A percentile compares a stretch with the other conserved stretches of the same genome.
Evolutionary conservation across 371 early-diverging fungal genomes (phyloP).

Genomic region (Fennellomyces sp.): DNA sequence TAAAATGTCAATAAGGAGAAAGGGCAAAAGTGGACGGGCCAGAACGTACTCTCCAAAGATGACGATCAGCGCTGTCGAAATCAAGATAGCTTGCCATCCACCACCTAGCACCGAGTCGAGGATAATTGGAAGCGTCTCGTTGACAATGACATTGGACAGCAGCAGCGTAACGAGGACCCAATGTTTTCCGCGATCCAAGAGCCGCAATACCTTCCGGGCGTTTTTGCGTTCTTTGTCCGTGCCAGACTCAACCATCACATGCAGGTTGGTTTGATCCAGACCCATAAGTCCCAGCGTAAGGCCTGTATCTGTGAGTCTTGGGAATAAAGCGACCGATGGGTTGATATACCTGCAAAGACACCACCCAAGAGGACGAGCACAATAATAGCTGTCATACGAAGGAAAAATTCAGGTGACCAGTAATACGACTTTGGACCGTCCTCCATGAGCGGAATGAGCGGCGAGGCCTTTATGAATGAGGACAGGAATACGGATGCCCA

Average conservation of each 20-base stretch:
- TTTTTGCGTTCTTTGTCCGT: constrained; percentile 62
- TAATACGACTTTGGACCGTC: neutral
- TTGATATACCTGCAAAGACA: constrained; percentile 57
- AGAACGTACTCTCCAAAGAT: constrained; percentile 87
- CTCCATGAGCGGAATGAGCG: neutral
- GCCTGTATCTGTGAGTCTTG: too few relatives aligned
- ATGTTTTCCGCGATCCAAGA: constrained; percentile 76
- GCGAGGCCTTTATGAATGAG: neutral
- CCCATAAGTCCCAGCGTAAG: constrained; percentile 88
- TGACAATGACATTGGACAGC: constrained; percentile 90
- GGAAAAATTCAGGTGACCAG: constrained; percentile 28
- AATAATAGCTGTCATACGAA: constrained; percentile 34
- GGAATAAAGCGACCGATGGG: too few relatives aligned
- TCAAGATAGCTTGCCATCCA: constrained; percentile 85
- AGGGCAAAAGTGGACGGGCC: constrained; percentile 42
- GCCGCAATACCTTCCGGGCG: constrained; percentile 70
- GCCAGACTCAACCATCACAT: constrained; percentile 76
- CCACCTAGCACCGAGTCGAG: constrained; percentile 81
- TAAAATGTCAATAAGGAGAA: neutral
- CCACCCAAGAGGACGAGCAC: constrained; percentile 62
- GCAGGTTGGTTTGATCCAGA: constrained; percentile 69
- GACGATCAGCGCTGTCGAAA: constrained; percentile 87
- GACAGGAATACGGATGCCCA: neutral
- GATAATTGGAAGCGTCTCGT: constrained; percentile 95
- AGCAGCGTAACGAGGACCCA: constrained; percentile 90